Base-by-base conservation (phyloP, 169 alveolate genomes). In the Eimeria maxima region DNA sequence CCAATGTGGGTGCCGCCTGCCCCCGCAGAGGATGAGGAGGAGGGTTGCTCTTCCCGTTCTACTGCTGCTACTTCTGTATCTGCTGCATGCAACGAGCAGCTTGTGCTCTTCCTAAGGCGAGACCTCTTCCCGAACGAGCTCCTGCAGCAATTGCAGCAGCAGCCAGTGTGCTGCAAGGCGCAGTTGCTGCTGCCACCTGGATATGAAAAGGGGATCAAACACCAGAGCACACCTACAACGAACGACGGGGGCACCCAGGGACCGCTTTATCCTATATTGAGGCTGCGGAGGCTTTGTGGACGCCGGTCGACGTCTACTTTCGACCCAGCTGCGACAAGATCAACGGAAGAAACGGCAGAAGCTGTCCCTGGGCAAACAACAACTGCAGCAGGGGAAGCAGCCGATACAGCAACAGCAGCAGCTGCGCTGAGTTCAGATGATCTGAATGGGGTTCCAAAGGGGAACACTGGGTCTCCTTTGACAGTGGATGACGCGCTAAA, bases 401-500 rank as follows among this genome's bases (percentile, higher is more conserved):
- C 76, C 4, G 92, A 13, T n/a, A 57, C n/a, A 27, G 74, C 92
- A 57, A 38, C 78, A 16, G 92, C 92, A 55, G 57, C 92, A 81
- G 29, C 90, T 14, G 60, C 20, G 76, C 73, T 60, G 27, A 8
- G 73, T 14, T 14, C 38, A 57, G 94, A 92, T 91, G 73, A n/a
- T 65, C 67, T 57, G 65, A 50, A 90, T n/a, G 50, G 65, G 81
- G 67, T 22, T 16, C 50, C 55, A 50, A 81, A 76, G 65, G 18
- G 91, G 81, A 7, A 13, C 20, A 44, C 27, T 18, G 90, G 63
- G 76, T 53, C 57, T 14, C 69, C 67, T 53, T 57, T 91, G 50
- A n/a, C 81, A 24, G 65, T 91, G 50, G 95, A 73, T 6, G 95
- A 91, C 55, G 95, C 95, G 0, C 90, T 91, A 29, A 47, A 14